A percentile compares a stretch with the other conserved stretches of the same genome.
Evolutionary conservation across 306 rosid genomes (phyloP).

Genomic region (Glycyrrhiza uralensis): DNA sequence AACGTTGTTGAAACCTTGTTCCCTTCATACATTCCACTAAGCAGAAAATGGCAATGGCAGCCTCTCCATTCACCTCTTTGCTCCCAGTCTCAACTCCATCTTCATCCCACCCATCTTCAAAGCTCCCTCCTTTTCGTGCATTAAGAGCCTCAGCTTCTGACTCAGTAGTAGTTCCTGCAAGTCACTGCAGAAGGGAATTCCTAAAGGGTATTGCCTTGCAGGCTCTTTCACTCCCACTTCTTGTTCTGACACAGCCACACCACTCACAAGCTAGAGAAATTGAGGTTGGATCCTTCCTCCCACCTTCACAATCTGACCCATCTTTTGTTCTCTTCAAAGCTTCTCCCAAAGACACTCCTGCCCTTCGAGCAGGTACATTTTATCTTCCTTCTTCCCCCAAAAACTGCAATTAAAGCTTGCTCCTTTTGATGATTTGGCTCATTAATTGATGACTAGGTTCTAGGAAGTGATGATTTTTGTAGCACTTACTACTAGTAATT

Average conservation of each 20-base stretch:
- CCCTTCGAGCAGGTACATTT: slow-evolving; percentile 94
- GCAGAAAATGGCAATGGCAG: slow-evolving; percentile 48
- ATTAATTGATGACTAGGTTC: not conserved
- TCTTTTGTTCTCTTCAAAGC: slow-evolving; percentile 88
- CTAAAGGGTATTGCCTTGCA: slow-evolving; percentile 53
- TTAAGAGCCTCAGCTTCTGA: slow-evolving; percentile 29
- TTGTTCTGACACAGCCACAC: slow-evolving; percentile 27
- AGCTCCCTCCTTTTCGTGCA: slow-evolving; percentile 10
- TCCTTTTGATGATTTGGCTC: not conserved
- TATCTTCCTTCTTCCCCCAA: not conserved
- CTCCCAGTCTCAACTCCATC: slow-evolving; percentile 18
- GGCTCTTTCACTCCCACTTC: slow-evolving; percentile 57
- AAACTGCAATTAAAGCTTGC: not conserved
- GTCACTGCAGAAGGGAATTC: slow-evolving; percentile 50
- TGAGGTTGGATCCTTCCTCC: slow-evolving; percentile 80
- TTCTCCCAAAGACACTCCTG: slow-evolving; percentile 83
- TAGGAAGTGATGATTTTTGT: not conserved
- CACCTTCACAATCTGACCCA: slow-evolving; percentile 67
- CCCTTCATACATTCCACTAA: not conserved
- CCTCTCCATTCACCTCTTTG: slow-evolving; percentile 24
- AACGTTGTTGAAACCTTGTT: slow-evolving; percentile 27
- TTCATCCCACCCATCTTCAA: slow-evolving; percentile 1
- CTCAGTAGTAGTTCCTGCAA: slow-evolving; percentile 18
- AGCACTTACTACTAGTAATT: not conserved
- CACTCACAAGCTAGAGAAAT: slow-evolving; percentile 59